Base-by-base conservation (phyloP, 2,329 filamentous ascomycete species). In the Knoxdaviesia proteae region DNA sequence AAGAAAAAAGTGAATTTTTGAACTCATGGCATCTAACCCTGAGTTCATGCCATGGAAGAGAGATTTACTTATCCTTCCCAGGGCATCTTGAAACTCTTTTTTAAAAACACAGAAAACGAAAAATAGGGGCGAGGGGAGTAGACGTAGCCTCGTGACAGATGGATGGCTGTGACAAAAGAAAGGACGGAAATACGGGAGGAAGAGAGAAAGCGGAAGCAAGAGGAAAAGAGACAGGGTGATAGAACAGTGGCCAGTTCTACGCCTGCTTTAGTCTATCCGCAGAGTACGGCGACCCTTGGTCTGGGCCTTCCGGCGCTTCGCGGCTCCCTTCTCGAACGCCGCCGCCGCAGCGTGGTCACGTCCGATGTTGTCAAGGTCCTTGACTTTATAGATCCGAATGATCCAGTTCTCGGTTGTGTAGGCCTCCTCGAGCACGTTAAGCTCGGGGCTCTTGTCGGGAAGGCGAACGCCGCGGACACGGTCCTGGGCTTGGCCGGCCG, bases 341-440 rank as follows among this genome's bases (percentile, higher is more conserved):
- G 71, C 66, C 2, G 65, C 75, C 0, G 71, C 61, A 5, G 73
- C 73, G 57, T 94, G 88, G 53, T 94, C 84, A 58, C 90, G 77
- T 44, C 86, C 88, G 50, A 98, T 69, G 59, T 96, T 96, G 65
- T 98, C 90, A 46, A 94, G 77, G 54, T 94, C 87, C 68, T 98
- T 98, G 64, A 98, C 90, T 71, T 98, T 98, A 72, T 94, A 98
- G 56, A 98, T 94, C 49, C 90, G 75, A 58, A 98, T 96, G 60
- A 98, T 98, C 90, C 90, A 98, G 71, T 98, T 98, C 69, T 98
- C 90, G 55, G 84, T 94, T 44, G 92, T 98, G 60, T 93, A 98
- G 7, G 90, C 90, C 64, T 98, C 90, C 58, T 98, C 90, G 39
- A 98, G 63, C 5, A 80, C 90, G 61, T 80, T 84, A 46, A 98